Conservation (phyloP, 148 eudicot genomes). For the Simmondsia chinensis region DNA sequence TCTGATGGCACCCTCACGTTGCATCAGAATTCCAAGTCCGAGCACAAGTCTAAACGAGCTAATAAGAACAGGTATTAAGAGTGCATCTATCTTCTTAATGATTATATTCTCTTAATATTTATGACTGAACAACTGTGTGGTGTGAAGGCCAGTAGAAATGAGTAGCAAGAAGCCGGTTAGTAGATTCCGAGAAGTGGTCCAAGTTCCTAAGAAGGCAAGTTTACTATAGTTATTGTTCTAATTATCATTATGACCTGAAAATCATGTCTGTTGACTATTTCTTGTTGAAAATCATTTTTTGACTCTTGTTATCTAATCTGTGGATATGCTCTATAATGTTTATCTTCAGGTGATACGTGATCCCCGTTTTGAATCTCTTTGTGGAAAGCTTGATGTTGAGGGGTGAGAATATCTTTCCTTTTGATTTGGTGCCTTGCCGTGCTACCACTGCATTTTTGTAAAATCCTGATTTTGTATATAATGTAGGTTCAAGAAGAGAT, state of each 20-base stretch:
- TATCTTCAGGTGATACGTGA: conserved; percentile 56
- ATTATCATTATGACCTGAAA: background rate
- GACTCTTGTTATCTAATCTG: background rate
- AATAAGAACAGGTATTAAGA: conserved; percentile 65
- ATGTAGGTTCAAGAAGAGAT: conserved; percentile 86
- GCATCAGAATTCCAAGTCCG: conserved; percentile 27
- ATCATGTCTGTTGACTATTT: background rate
- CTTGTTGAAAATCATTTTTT: background rate
- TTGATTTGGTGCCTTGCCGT: background rate
- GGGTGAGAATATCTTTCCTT: conserved; percentile 35
- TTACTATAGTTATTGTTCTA: background rate
- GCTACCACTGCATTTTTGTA: background rate
- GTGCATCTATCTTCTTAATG: background rate
- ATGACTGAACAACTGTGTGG: background rate
- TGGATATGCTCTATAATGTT: background rate
- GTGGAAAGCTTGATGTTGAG: conserved; percentile 60
- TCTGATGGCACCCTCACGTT: conserved; percentile 64
- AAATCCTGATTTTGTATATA: background rate
- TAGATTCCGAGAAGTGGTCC: conserved; percentile 78
- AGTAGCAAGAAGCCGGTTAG: conserved; percentile 83
- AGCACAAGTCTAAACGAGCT: conserved; percentile 46
- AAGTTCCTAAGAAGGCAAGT: conserved; percentile 79
- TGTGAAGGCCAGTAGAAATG: conserved; percentile 75
- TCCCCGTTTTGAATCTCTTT: conserved; percentile 89
- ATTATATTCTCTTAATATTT: conserved; percentile 1